Evolutionary conservation across 163 green algal genomes (phyloP).

Genomic region (Volvox carteri): DNA sequence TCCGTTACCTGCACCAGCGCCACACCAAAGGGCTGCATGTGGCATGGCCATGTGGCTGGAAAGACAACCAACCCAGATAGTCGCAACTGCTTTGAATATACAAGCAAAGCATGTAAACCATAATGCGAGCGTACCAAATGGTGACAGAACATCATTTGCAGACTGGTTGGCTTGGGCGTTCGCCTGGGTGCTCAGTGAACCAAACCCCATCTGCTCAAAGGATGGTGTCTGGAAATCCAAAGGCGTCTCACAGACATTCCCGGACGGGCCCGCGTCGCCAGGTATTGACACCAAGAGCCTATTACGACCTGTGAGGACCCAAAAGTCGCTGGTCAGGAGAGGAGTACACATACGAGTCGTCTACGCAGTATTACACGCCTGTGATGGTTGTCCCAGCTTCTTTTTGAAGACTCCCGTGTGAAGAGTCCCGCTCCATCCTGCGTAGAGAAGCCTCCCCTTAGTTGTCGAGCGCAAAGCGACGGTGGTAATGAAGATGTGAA

Average conservation of each 20-base stretch:
- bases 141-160: background rate
- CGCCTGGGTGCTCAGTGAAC: background rate
- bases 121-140: conserved; percentile 33
- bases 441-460: background rate
- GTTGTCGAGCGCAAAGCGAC: background rate
- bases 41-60: background rate
- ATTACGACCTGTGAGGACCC: background rate
- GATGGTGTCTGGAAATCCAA: conserved; percentile 42
- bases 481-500: background rate
- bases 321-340: too few relatives aligned
- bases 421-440: conserved; percentile 23
- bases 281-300: background rate
- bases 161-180: conserved; percentile 28
- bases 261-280: background rate
- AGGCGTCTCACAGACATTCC: conserved; percentile 3
- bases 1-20: background rate
- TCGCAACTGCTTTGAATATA: background rate
- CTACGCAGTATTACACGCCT: too few relatives aligned
- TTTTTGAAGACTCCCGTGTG: background rate
- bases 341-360: too few relatives aligned
- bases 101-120: background rate
- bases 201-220: conserved; percentile 44
- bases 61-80: background rate
- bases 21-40: conserved; percentile 17
- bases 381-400: background rate